Evolutionary conservation across 495 filamentous ascomycete species (phyloP).

Genomic region (Barbatosphaeria neglecta): DNA sequence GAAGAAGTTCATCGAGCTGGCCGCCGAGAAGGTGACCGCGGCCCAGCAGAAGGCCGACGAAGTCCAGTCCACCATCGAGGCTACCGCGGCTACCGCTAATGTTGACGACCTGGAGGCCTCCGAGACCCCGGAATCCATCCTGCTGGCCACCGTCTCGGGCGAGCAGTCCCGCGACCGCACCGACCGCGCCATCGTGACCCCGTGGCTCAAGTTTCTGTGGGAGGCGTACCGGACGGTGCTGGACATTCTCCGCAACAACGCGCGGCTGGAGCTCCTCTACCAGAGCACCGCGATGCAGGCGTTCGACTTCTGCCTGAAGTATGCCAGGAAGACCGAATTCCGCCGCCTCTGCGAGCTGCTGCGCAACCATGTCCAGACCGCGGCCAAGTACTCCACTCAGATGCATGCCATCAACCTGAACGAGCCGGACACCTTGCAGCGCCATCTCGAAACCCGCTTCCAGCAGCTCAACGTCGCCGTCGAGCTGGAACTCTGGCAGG

Average conservation of each 20-base stretch:
- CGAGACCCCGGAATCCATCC: conserved; percentile 95
- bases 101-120: conserved; percentile 93
- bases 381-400: conserved; percentile 95
- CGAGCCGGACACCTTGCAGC: conserved; percentile 92
- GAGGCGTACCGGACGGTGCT: conserved; percentile 99
- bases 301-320: conserved; percentile 97
- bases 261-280: conserved; percentile 92
- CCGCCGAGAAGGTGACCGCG: conserved; percentile 89
- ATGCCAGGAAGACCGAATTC: conserved; percentile 98
- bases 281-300: conserved; percentile 96
- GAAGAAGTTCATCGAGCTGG: conserved; percentile 94
- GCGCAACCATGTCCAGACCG: conserved; percentile 97
- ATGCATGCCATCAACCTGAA: conserved; percentile 99
- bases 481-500: conserved; percentile 96
- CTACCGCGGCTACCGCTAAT: conserved; percentile 47
- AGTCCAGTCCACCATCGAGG: conserved; percentile 77
- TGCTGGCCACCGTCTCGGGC: conserved; percentile 93
- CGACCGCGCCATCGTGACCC: conserved; percentile 93
- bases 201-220: conserved; percentile 99
- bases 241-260: conserved; percentile 98
- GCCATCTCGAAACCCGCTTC: conserved; percentile 94
- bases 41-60: conserved; percentile 94
- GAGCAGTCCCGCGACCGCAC: conserved; percentile 95
- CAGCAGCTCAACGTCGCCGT: conserved; percentile 97
- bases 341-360: conserved; percentile 94